phyloP scores from a whole-genome alignment of 257 asterid species.

The Petrea volubilis region DNA sequence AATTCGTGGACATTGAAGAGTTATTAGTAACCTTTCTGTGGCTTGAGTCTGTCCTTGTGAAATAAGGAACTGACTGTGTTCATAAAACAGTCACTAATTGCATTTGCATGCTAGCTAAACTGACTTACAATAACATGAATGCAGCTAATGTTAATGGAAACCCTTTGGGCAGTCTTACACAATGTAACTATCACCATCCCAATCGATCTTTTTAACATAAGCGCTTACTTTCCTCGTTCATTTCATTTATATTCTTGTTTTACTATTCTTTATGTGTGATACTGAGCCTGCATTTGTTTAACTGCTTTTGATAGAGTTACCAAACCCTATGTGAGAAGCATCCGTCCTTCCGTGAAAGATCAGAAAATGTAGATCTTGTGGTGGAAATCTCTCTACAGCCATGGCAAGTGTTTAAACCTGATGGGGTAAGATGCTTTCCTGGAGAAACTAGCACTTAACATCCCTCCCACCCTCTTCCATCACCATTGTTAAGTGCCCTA shows the following conservation, averaged over 20 bases:
- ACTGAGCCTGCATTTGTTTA: conserved; percentile 17
- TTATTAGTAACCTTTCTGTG: neutral
- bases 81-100: neutral
- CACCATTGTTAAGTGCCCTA: neutral
- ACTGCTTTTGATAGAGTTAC: conserved; percentile 70
- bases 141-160: neutral
- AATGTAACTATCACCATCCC: neutral
- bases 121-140: neutral
- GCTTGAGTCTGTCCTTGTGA: neutral
- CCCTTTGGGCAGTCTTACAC: neutral
- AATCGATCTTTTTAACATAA: neutral
- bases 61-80: neutral
- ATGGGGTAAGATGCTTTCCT: conserved; percentile 66
- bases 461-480: neutral
- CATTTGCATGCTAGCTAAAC: too few relatives aligned
- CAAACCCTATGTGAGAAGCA: conserved; percentile 92
- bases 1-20: neutral
- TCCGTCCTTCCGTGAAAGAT: conserved; percentile 96
- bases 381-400: conserved; percentile 99
- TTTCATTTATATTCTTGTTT: conserved; percentile 2
- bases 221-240: neutral
- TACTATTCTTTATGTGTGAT: conserved; percentile 21
- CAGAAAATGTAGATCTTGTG: conserved; percentile 97
- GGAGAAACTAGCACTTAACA: neutral
- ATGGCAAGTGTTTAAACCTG: conserved; percentile 92